phyloP scores from a whole-genome alignment of 371 early-diverging fungal species.

The Mucor saturninus region DNA sequence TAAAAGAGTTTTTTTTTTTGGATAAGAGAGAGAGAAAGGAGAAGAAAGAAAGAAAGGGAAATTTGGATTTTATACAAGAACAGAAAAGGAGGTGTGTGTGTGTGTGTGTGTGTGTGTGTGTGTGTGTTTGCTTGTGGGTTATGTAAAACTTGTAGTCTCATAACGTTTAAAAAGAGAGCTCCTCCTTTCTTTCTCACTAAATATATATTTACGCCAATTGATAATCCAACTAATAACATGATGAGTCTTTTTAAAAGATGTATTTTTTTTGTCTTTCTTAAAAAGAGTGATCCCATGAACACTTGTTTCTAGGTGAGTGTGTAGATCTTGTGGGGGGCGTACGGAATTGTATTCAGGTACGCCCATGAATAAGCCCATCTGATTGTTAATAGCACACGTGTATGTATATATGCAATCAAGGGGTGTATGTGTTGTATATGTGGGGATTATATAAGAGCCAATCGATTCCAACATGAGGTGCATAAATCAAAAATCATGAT shows the following conservation, averaged over 20 bases:
- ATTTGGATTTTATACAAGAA: neutral
- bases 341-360: too few relatives aligned
- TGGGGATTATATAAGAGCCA: conserved; percentile 4
- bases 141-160: neutral
- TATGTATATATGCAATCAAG: neutral
- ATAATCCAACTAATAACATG: conserved; percentile 11
- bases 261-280: neutral
- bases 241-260: neutral
- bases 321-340: too few relatives aligned
- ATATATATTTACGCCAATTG: neutral
- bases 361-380: too few relatives aligned
- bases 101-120: neutral
- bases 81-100: neutral
- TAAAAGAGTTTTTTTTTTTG: neutral
- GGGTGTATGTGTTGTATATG: conserved; percentile 6
- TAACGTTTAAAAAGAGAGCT: neutral
- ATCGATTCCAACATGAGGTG: conserved; percentile 18
- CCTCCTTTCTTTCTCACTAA: too few relatives aligned
- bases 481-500: conserved; percentile 1
- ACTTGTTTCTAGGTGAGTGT: too few relatives aligned
- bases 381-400: too few relatives aligned
- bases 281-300: too few relatives aligned
- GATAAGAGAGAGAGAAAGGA: neutral
- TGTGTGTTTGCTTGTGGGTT: neutral
- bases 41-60: neutral